phyloP scores from a whole-genome alignment of 192 early-diverging fungal species.

The Cetraspora pellucida region DNA sequence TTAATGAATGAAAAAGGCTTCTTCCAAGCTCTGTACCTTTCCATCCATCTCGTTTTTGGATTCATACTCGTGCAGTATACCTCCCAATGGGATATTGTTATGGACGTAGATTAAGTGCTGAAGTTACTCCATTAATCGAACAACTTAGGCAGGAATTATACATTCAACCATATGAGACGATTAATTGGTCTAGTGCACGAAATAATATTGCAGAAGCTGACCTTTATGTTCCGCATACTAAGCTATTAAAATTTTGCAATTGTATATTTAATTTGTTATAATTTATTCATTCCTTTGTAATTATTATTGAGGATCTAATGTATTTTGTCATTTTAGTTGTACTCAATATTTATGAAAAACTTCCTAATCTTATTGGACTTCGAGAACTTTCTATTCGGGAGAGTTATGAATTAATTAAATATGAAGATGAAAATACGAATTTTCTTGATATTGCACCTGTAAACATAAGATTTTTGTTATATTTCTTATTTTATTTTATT shows the following conservation, averaged over 20 bases:
- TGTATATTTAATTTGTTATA: conserved; percentile 41
- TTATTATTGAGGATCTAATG: not conserved
- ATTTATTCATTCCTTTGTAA: conserved; percentile 4
- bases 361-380: conserved; percentile 55
- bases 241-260: conserved; percentile 76
- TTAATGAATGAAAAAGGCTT: conserved; percentile 49
- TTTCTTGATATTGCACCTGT: conserved; percentile 93
- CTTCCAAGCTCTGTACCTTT: conserved; percentile 82
- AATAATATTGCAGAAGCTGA: conserved; percentile 84
- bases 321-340: conserved; percentile 37
- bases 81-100: conserved; percentile 97
- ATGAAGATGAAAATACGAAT: conserved; percentile 89
- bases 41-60: conserved; percentile 92
- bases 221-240: conserved; percentile 82
- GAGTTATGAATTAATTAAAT: conserved; percentile 77
- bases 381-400: conserved; percentile 73
- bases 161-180: conserved; percentile 79
- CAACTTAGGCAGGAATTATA: conserved; percentile 90
- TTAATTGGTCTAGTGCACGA: conserved; percentile 79
- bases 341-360: conserved; percentile 73
- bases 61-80: conserved; percentile 90
- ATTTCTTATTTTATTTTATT: not conserved
- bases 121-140: conserved; percentile 69
- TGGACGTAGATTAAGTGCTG: conserved; percentile 61
- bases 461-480: not conserved